phyloP scores from a whole-genome alignment of 768 basidiomycete species.

The Amanita thiersii region DNA sequence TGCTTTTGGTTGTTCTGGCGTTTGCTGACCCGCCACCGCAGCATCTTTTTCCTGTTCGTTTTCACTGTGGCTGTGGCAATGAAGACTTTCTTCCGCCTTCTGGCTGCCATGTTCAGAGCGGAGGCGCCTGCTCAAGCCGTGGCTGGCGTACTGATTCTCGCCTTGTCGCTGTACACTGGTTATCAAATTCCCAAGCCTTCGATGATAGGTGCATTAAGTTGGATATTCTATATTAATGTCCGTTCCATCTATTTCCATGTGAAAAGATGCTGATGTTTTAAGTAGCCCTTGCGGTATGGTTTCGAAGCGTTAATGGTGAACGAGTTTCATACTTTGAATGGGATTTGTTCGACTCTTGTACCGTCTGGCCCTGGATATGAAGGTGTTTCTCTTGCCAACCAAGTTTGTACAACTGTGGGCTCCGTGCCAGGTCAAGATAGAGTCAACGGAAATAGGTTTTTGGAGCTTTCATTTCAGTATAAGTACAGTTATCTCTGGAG shows the following conservation, averaged over 20 bases:
- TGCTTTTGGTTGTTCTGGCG: neutral
- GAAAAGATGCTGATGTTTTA: neutral
- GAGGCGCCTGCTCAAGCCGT: constrained; percentile 58
- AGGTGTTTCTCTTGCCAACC: constrained; percentile 47
- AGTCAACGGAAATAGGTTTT: constrained; percentile 54
- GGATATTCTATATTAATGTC: constrained; percentile 61
- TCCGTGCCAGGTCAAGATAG: constrained; percentile 47
- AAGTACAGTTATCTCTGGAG: constrained; percentile 31
- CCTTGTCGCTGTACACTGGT: constrained; percentile 22
- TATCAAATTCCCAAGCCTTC: constrained; percentile 45
- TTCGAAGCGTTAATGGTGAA: constrained; percentile 75
- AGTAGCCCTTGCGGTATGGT: constrained; percentile 19
- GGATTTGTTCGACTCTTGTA: constrained; percentile 48
- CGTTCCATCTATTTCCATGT: constrained; percentile 9
- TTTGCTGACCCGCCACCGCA: constrained; percentile 16
- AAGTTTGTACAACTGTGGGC: constrained; percentile 71
- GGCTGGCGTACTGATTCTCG: constrained; percentile 32
- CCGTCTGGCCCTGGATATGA: constrained; percentile 60
- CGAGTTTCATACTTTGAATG: constrained; percentile 70
- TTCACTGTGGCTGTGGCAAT: constrained; percentile 53
- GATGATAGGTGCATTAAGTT: constrained; percentile 63
- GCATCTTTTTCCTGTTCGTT: constrained; percentile 53
- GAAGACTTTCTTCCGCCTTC: constrained; percentile 67
- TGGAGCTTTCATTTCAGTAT: constrained; percentile 42
- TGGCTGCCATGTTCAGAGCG: constrained; percentile 52